phyloP scores from a whole-genome alignment of 306 rosid species.

The Sicyos edulis region DNA sequence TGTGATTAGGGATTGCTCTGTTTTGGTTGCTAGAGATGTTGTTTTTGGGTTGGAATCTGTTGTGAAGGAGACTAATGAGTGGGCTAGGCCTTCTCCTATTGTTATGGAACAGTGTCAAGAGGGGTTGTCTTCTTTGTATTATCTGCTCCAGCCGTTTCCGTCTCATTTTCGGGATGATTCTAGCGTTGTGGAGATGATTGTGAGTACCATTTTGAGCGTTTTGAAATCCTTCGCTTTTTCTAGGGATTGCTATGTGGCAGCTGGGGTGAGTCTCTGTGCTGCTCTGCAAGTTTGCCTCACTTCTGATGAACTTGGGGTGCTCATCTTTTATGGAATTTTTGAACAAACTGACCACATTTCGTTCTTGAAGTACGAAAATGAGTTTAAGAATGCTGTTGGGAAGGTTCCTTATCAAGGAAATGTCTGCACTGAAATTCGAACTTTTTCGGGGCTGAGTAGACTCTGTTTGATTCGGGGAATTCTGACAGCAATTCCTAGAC shows the following conservation, averaged over 20 bases:
- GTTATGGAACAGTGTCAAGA: slow-evolving; percentile 97
- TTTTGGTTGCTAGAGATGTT: slow-evolving; percentile 49
- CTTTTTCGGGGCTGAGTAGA: slow-evolving; percentile 61
- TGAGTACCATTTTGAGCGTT: slow-evolving; percentile 48
- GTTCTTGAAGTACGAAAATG: slow-evolving; percentile 23
- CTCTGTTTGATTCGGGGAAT: slow-evolving; percentile 85
- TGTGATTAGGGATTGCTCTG: slow-evolving; percentile 56
- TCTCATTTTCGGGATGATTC: slow-evolving; percentile 39
- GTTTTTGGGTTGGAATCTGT: slow-evolving; percentile 42
- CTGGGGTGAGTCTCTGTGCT: slow-evolving; percentile 82
- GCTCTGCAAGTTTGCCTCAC: slow-evolving; percentile 63
- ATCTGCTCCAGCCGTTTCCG: slow-evolving; percentile 83
- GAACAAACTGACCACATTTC: slow-evolving; percentile 28
- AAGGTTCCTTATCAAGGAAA: slow-evolving; percentile 59
- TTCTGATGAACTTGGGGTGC: slow-evolving; percentile 62
- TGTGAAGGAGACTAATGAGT: slow-evolving; percentile 48
- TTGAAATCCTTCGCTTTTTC: slow-evolving; percentile 60
- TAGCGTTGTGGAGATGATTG: slow-evolving; percentile 42
- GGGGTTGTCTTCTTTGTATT: slow-evolving; percentile 85
- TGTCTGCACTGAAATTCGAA: slow-evolving; percentile 39
- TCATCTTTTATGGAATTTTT: slow-evolving; percentile 56
- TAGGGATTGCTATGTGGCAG: slow-evolving; percentile 86
- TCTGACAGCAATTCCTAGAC: slow-evolving; percentile 76
- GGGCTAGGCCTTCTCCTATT: slow-evolving; percentile 73
- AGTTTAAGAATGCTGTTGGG: slow-evolving; percentile 32